Percentiles rank a stretch among this genome's conserved stretches.
Conservation (phyloP, 2,329 filamentous ascomycete species). For the Albifimbria verrucaria region DNA sequence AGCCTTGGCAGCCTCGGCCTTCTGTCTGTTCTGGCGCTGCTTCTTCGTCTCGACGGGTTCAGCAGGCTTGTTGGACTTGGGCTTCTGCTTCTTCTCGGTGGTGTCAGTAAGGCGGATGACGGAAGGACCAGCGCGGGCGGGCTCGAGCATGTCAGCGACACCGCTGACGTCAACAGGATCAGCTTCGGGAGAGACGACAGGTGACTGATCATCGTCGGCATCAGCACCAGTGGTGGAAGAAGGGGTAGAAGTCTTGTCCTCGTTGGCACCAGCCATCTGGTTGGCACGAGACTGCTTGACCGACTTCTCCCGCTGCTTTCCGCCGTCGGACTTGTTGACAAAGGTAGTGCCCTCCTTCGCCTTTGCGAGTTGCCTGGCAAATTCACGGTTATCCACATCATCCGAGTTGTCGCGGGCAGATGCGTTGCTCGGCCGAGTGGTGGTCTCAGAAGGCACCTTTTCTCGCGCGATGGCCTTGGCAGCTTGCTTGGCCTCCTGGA, state of each 20-base stretch:
- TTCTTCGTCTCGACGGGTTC: constrained; percentile 85
- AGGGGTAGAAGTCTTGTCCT: constrained; percentile 39
- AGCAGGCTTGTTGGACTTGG: constrained; percentile 58
- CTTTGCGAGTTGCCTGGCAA: constrained; percentile 69
- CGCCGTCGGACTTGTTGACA: constrained; percentile 47
- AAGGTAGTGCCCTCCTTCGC: constrained; percentile 68
- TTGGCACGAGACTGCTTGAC: constrained; percentile 66
- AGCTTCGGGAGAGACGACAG: constrained; percentile 62
- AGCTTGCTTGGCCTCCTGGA: constrained; percentile 29
- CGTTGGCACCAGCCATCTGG: constrained; percentile 41
- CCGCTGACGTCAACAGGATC: constrained; percentile 59
- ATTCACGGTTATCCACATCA: constrained; percentile 67
- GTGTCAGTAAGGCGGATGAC: constrained; percentile 74
- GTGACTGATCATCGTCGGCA: constrained; percentile 77
- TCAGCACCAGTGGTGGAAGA: constrained; percentile 72
- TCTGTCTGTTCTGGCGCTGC: constrained; percentile 87
- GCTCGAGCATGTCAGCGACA: constrained; percentile 90
- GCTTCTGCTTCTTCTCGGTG: constrained; percentile 60
- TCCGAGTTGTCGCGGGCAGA: constrained; percentile 49
- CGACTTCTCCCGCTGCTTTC: constrained; percentile 65
- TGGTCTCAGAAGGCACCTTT: constrained; percentile 22
- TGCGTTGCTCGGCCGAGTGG: constrained; percentile 22
- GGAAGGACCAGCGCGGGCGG: constrained; percentile 62
- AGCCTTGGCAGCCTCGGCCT: constrained; percentile 76
- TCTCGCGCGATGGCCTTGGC: constrained; percentile 36